These are phyloP conservation scores for Clavispora phyllophila DNA, from an alignment of 805 yeast genomes.

Conservation along the genomic window DNA sequence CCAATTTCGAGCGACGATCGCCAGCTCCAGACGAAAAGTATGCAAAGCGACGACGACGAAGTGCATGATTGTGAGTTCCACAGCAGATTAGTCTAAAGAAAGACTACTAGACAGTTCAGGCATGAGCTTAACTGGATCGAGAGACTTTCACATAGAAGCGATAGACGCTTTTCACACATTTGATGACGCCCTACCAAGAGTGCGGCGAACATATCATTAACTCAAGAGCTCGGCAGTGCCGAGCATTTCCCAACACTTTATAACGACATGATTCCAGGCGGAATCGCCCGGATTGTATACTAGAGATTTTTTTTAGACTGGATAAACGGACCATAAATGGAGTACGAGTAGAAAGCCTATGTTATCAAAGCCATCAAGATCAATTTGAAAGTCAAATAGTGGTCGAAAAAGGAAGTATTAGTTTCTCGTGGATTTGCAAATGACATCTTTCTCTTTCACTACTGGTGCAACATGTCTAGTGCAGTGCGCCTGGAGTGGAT, in stretches of 20 bases:
- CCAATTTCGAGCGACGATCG: slow-evolving; percentile 11
- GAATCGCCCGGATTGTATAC: slow-evolving; percentile 1
- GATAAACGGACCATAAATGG: background rate
- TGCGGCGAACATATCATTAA: background rate
- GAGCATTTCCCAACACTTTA: background rate
- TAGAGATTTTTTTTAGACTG: background rate
- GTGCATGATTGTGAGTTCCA: background rate
- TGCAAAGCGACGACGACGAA: background rate
- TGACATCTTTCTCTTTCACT: too few species aligned
- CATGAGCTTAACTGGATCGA: slow-evolving; percentile 1
- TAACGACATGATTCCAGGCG: slow-evolving; percentile 2
- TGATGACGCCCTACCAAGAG: background rate
- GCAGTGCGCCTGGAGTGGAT: too few species aligned
- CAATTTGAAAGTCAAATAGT: too few species aligned
- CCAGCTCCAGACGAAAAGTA: background rate
- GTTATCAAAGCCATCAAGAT: too few species aligned
- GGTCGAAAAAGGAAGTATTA: too few species aligned
- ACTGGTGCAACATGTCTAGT: too few species aligned
- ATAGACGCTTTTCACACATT: background rate
- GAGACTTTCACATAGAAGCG: background rate
- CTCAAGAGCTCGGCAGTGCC: background rate
- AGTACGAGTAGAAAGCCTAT: background rate
- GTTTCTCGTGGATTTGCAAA: too few species aligned
- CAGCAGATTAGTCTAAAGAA: background rate
- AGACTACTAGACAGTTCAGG: background rate